Evolutionary conservation across 2,329 filamentous ascomycete species (phyloP).

Genomic region (Coniochaeta sp.): DNA sequence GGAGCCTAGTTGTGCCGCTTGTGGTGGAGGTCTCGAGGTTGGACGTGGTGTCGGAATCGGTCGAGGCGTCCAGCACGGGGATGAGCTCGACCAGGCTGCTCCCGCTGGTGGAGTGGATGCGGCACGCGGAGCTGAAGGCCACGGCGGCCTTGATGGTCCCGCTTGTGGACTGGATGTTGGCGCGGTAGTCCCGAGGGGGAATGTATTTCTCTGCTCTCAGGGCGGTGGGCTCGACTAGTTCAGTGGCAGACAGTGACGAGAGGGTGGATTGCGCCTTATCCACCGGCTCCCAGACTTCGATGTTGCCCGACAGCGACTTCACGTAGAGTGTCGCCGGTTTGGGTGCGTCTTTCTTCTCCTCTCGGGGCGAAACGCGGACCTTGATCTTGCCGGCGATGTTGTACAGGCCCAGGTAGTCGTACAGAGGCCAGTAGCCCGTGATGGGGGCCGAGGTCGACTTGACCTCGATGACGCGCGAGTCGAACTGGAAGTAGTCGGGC

Average conservation of each 20-base stretch:
- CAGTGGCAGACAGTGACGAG: slow-evolving; percentile 3
- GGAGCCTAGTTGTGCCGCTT: slow-evolving; percentile 32
- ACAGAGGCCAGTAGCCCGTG: slow-evolving; percentile 41
- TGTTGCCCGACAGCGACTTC: slow-evolving; percentile 32
- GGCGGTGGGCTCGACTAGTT: not conserved
- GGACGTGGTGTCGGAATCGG: not conserved
- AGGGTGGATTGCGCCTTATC: slow-evolving; percentile 7
- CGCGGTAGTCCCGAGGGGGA: slow-evolving; percentile 38
- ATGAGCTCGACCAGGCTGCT: slow-evolving; percentile 30
- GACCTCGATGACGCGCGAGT: slow-evolving; percentile 32
- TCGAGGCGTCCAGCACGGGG: slow-evolving; percentile 26
- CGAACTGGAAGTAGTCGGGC: slow-evolving; percentile 29
- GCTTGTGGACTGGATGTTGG: slow-evolving; percentile 34
- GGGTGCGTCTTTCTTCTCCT: slow-evolving; percentile 23
- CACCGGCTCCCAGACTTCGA: slow-evolving; percentile 34
- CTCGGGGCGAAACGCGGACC: slow-evolving; percentile 32
- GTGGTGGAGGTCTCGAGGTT: slow-evolving; percentile 33
- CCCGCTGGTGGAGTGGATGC: slow-evolving; percentile 32
- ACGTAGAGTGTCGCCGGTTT: slow-evolving; percentile 32
- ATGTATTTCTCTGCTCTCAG: slow-evolving; percentile 15
- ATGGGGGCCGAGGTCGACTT: slow-evolving; percentile 35
- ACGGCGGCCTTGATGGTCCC: slow-evolving; percentile 32
- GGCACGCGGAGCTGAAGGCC: slow-evolving; percentile 28
- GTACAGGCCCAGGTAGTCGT: slow-evolving; percentile 36
- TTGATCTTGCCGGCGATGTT: slow-evolving; percentile 35